phyloP scores from a whole-genome alignment of 2,329 filamentous ascomycete species.

The Calonectria hawksworthii region DNA sequence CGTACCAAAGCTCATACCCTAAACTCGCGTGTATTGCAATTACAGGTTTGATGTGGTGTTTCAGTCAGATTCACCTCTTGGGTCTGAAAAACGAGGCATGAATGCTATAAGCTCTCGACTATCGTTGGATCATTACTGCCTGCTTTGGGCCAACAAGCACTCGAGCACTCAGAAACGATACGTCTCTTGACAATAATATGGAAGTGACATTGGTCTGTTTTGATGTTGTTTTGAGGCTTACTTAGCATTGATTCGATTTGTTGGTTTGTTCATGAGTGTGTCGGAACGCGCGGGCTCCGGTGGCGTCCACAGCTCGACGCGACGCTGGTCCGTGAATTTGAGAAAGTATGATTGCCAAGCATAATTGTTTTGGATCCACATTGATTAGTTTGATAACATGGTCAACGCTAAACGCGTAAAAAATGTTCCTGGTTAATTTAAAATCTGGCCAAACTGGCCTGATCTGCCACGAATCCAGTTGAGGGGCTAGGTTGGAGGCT shows the following conservation, averaged over 20 bases:
- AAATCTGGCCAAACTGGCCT: neutral
- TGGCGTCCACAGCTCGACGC: neutral
- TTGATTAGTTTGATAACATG: neutral
- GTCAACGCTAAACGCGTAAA: too few species aligned
- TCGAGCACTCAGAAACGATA: neutral
- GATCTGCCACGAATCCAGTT: neutral
- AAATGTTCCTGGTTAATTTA: neutral
- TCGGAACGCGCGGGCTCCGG: neutral
- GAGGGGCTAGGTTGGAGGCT: too few species aligned
- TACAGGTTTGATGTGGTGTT: neutral
- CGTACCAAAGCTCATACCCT: neutral
- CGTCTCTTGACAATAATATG: neutral
- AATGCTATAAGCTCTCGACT: too few species aligned
- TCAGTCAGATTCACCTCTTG: neutral
- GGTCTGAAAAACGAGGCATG: neutral
- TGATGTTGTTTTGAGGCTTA: neutral
- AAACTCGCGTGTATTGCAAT: neutral
- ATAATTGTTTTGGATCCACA: neutral
- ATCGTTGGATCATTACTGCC: too few species aligned
- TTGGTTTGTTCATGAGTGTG: neutral
- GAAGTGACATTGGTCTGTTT: neutral
- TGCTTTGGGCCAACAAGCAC: neutral
- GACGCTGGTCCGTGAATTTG: neutral
- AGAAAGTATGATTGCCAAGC: neutral
- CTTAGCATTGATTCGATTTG: neutral